Percentiles rank a stretch among this genome's conserved stretches.
Evolutionary conservation across 2,329 filamentous ascomycete species (phyloP).

Genomic region (Drechslerella dactyloides): DNA sequence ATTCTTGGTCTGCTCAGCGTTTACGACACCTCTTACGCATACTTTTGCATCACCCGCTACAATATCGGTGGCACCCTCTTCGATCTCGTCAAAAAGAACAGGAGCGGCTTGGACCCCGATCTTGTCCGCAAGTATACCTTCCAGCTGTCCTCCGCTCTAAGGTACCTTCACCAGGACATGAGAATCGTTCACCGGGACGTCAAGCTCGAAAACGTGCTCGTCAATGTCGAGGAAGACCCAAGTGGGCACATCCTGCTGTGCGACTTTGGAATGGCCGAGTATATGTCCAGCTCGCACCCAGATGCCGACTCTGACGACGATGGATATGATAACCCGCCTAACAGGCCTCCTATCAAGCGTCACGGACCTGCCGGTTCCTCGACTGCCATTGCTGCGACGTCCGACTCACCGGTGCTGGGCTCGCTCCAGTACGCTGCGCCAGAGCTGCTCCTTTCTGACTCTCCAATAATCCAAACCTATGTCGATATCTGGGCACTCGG

Average conservation of each 20-base stretch:
- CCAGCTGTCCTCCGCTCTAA: constrained; percentile 69
- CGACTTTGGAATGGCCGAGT: constrained; percentile 74
- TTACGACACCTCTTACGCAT: constrained; percentile 72
- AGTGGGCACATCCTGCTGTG: constrained; percentile 67
- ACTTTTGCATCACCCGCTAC: constrained; percentile 66
- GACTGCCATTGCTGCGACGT: constrained; percentile 67
- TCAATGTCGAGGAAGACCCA: constrained; percentile 62
- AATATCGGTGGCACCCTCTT: constrained; percentile 68
- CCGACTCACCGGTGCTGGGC: constrained; percentile 60
- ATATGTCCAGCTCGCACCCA: constrained; percentile 64
- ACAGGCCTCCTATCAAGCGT: constrained; percentile 61
- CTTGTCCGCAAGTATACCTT: constrained; percentile 68
- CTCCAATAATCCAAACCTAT: constrained; percentile 59
- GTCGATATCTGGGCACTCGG: constrained; percentile 73
- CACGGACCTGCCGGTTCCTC: constrained; percentile 66
- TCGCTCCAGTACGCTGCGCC: constrained; percentile 62
- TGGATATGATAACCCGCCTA: constrained; percentile 60
- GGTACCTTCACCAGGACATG: constrained; percentile 72
- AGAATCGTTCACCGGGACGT: constrained; percentile 71
- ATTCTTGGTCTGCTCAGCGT: constrained; percentile 69
- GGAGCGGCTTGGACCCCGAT: constrained; percentile 62
- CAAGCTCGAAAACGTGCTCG: constrained; percentile 72
- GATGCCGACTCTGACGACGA: constrained; percentile 62
- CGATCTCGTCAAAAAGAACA: constrained; percentile 66
- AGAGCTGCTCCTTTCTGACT: constrained; percentile 57